Evolutionary conservation across 2,329 filamentous ascomycete species (phyloP), one percentile per base, ranked within the genome.

Genomic region (Neofusicoccum parvum): DNA sequence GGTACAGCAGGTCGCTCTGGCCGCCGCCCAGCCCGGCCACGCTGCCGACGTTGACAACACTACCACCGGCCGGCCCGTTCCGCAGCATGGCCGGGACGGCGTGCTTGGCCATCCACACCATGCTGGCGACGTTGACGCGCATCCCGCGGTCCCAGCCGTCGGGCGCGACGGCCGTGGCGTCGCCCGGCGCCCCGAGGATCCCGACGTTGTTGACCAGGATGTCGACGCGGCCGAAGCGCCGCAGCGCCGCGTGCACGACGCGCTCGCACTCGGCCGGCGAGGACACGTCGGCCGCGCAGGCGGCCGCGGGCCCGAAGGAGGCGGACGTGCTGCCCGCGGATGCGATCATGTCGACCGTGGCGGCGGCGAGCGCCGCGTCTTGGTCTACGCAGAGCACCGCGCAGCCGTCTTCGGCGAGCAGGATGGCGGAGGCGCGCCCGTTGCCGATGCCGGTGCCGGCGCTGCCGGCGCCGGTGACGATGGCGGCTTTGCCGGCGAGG

Each of bases 121-220:
- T 90, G 69, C 84, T 87, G 4, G 82, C 82, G 3, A 90, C 85
- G 70, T 90, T 90, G 53, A 89, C 77, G 50, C 87, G 81, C 64
- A 90, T 80, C 0, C 83, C 81, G 59, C 80, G 80, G 0, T 83
- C 79, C 86, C 86, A 91, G 11, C 80, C 78, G 0, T 74, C 80
- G 79, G 88, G 83, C 69, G 90, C 85, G 0, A 89, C 84, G 0
- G 87, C 84, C 1, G 86, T 79, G 0, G 87, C 87, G 1, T 85
- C 88, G 0, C 88, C 88, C 1, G 76, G 65, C 0, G 87, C 82
- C 0, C 88, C 23, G 23, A 81, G 80, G 20, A 90, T 78, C 0
- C 88, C 89, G 1, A 90, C 88, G 65, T 86, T 87, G 70, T 90
- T 90, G 41, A 90, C 78, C 0, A 90, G 76, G 48, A 90, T 87